A percentile compares a stretch with the other conserved stretches of the same genome.
Evolutionary conservation across 345 rosid genomes (phyloP).

Genomic region (Durio zibethinus): DNA sequence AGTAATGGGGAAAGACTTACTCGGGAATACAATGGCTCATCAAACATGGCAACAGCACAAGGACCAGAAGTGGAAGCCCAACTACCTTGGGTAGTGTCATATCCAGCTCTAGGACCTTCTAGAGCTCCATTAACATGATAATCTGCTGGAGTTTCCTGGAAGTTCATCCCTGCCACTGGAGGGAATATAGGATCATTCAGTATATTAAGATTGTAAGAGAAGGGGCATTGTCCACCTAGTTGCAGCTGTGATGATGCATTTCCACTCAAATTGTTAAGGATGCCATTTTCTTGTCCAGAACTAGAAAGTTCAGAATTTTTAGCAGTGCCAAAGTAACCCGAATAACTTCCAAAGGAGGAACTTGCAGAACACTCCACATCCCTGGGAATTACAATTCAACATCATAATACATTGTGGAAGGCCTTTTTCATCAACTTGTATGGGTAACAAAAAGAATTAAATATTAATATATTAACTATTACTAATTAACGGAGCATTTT

Average conservation of each 20-base stretch:
- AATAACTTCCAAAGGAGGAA: slow-evolving; percentile 70
- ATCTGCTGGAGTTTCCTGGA: slow-evolving; percentile 47
- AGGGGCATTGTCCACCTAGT: slow-evolving; percentile 42
- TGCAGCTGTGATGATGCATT: slow-evolving; percentile 44
- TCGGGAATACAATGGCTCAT: slow-evolving; percentile 51
- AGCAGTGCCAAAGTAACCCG: slow-evolving; percentile 56
- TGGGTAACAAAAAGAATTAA: not conserved
- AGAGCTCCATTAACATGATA: slow-evolving; percentile 55
- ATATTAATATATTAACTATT: not conserved
- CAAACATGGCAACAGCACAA: slow-evolving; percentile 52
- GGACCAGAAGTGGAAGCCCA: slow-evolving; percentile 62
- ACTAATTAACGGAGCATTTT: not conserved
- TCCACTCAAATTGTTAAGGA: slow-evolving; percentile 57
- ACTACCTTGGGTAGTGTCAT: slow-evolving; percentile 38
- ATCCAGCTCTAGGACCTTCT: slow-evolving; percentile 49
- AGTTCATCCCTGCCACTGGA: slow-evolving; percentile 43
- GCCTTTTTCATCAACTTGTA: not conserved
- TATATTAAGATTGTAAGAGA: slow-evolving; percentile 45
- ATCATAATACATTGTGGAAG: not conserved
- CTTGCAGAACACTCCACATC: slow-evolving; percentile 71
- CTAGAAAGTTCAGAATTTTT: slow-evolving; percentile 61
- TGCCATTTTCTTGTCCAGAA: slow-evolving; percentile 58
- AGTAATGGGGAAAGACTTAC: slow-evolving; percentile 26
- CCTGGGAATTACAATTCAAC: slow-evolving; percentile 32
- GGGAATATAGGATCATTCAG: slow-evolving; percentile 47